These are phyloP conservation scores for Phlyctochytrium bullatum DNA, from an alignment of 192 early-diverging fungal species.

Conservation along the genomic window DNA sequence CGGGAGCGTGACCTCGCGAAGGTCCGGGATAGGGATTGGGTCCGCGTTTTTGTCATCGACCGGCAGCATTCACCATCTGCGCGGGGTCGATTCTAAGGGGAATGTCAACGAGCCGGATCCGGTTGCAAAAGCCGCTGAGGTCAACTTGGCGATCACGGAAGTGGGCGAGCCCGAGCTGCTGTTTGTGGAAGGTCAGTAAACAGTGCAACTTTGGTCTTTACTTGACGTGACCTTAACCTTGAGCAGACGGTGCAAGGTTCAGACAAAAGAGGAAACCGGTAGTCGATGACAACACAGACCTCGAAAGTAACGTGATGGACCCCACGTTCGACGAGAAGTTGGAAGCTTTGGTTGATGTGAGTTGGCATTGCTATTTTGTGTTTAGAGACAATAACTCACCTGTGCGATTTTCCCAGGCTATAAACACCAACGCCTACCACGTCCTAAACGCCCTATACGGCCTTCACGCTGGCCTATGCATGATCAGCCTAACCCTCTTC, in stretches of 20 bases:
- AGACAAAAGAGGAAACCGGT: constrained; percentile 2
- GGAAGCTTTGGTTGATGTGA: constrained; percentile 9
- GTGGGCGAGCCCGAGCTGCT: constrained; percentile 26
- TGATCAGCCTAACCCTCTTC: constrained; percentile 15
- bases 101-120: background rate
- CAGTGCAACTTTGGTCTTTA: background rate
- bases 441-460: constrained; percentile 20
- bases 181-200: constrained; percentile 27
- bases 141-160: constrained; percentile 7
- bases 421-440: constrained; percentile 14
- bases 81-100: too few species aligned
- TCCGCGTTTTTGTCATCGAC: background rate
- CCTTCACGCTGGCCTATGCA: constrained; percentile 24
- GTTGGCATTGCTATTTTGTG: background rate
- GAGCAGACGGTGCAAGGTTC: constrained; percentile 20
- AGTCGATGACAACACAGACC: constrained; percentile 4
- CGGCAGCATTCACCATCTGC: too few species aligned
- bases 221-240: background rate
- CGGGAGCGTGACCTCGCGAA: too few species aligned
- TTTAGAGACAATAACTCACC: too few species aligned
- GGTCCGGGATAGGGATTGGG: too few species aligned
- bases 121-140: constrained; percentile 18
- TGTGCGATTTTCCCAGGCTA: too few species aligned
- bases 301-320: background rate
- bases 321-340: constrained; percentile 20